Percentiles rank a stretch among this genome's conserved stretches.
These are phyloP conservation scores for Gastrodia elata DNA, from an alignment of 106 monocot species.

Conservation along the genomic window DNA sequence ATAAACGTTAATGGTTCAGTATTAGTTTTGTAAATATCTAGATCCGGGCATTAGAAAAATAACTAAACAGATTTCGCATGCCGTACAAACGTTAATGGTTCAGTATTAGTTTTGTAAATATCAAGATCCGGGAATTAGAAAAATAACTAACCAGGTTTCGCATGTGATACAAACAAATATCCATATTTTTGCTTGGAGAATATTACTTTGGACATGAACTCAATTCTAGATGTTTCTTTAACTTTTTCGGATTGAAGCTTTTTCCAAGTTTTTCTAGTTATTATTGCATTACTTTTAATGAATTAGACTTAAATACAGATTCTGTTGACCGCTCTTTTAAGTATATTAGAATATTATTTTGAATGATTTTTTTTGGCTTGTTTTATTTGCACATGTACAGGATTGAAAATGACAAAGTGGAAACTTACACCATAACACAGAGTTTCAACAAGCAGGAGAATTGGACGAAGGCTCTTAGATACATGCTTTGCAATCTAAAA, in stretches of 20 bases:
- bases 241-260: neutral
- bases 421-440: conserved; percentile 74
- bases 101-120: neutral
- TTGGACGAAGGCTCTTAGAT: conserved; percentile 89
- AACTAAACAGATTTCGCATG: no score
- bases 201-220: neutral
- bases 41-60: no score
- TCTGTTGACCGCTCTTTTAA: neutral
- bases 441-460: conserved; percentile 93
- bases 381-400: conserved; percentile 21
- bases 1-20: no score
- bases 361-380: neutral
- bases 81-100: no score
- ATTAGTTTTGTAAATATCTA: no score
- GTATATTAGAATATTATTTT: neutral
- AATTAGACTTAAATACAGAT: neutral
- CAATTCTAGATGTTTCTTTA: neutral
- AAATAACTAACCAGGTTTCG: no score
- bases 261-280: neutral
- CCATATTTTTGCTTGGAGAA: neutral
- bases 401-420: conserved; percentile 91
- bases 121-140: no score
- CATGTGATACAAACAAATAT: no score
- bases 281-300: neutral
- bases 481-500: conserved; percentile 83